Evolutionary conservation across 2,329 filamentous ascomycete species (phyloP).

Genomic region (Claviceps sorghi): DNA sequence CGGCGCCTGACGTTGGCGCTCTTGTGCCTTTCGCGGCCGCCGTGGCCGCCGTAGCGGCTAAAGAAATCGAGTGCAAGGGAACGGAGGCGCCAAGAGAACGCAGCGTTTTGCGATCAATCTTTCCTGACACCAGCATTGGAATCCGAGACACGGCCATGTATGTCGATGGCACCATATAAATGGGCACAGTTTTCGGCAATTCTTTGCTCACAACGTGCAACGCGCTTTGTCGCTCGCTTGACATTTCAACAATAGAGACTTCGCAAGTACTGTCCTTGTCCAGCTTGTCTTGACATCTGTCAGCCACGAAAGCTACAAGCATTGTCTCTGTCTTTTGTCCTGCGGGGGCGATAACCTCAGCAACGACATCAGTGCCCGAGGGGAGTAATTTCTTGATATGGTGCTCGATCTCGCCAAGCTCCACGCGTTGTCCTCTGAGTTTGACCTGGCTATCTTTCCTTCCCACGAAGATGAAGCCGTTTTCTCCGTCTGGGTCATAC

Average conservation of each 20-base stretch:
- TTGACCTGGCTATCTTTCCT: slow-evolving; percentile 41
- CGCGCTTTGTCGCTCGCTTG: neutral
- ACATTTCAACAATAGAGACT: neutral
- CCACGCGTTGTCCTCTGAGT: slow-evolving; percentile 37
- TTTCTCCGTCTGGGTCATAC: slow-evolving; percentile 17
- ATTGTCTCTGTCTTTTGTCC: neutral
- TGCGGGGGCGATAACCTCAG: neutral
- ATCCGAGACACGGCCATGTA: slow-evolving; percentile 1
- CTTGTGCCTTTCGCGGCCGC: neutral
- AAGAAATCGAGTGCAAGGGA: neutral
- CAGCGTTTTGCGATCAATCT: neutral
- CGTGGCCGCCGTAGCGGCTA: neutral
- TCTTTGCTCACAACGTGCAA: neutral
- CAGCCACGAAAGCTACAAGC: slow-evolving; percentile 1
- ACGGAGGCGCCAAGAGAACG: neutral
- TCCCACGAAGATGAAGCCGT: slow-evolving; percentile 27
- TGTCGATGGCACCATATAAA: slow-evolving; percentile 1
- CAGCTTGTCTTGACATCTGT: neutral
- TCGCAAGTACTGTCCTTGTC: neutral
- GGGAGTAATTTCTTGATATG: neutral
- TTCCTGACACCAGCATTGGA: neutral
- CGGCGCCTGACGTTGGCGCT: neutral
- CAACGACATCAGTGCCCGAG: neutral
- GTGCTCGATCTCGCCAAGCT: slow-evolving; percentile 20
- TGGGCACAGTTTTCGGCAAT: neutral